These are phyloP conservation scores for Cyberlindnera suaveolens DNA, from an alignment of 805 yeast species.

Conservation along the genomic window DNA sequence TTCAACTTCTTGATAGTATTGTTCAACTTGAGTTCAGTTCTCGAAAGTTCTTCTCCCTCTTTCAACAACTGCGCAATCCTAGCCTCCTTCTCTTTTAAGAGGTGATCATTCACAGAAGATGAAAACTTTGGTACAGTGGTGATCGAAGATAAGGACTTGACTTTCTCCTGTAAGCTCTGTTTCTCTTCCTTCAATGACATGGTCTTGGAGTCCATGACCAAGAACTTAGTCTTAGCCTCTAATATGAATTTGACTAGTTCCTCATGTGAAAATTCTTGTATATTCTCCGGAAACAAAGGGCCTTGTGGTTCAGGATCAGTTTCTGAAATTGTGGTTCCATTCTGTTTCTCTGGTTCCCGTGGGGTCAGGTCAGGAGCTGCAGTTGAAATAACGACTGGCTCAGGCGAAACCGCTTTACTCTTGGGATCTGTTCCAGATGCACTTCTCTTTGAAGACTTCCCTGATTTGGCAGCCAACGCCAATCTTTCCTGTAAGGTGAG, in stretches of 20 bases:
- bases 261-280: constrained; percentile 9
- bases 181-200: constrained; percentile 18
- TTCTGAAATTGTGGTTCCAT: neutral
- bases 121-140: neutral
- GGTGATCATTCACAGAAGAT: constrained; percentile 22
- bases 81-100: constrained; percentile 39
- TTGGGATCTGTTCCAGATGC: constrained; percentile 6
- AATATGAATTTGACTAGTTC: constrained; percentile 12
- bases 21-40: constrained; percentile 61
- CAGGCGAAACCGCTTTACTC: constrained; percentile 6
- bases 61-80: constrained; percentile 59
- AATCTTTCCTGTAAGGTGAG: constrained; percentile 79
- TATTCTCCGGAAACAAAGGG: constrained; percentile 8
- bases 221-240: constrained; percentile 12
- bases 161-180: constrained; percentile 17
- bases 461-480: constrained; percentile 66
- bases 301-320: neutral
- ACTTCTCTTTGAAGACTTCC: constrained; percentile 22
- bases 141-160: constrained; percentile 7
- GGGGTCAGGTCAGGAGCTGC: too few species aligned
- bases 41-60: constrained; percentile 72
- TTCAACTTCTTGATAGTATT: constrained; percentile 62
- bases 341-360: too few species aligned
- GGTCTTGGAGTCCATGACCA: constrained; percentile 11
- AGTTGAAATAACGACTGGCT: neutral